Evolutionary conservation across 805 yeast species (phyloP).

Genomic region (Saccharomycodes ludwigii): DNA sequence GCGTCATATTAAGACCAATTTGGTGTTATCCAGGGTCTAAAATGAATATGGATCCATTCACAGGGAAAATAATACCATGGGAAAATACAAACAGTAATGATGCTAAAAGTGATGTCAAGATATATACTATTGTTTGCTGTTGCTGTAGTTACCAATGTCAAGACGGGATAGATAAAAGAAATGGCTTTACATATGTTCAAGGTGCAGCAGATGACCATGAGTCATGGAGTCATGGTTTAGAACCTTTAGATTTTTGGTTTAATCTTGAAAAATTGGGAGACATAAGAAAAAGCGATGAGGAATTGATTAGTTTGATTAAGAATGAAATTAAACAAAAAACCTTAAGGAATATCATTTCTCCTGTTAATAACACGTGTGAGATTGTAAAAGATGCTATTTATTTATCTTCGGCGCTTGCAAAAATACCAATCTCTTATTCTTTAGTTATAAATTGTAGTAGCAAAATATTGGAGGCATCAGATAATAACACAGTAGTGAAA

Average conservation of each 20-base stretch:
- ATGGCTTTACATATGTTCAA: constrained; percentile 58
- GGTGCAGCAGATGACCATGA: constrained; percentile 96
- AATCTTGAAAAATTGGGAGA: constrained; percentile 22
- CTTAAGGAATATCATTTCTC: too few relatives aligned
- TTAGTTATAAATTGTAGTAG: too few relatives aligned
- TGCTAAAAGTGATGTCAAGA: constrained; percentile 22
- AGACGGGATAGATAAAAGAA: constrained; percentile 38
- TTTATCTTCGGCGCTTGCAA: too few relatives aligned
- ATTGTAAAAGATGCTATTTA: too few relatives aligned
- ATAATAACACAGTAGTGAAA: too few relatives aligned
- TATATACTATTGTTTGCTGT: constrained; percentile 32
- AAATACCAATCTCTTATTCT: too few relatives aligned
- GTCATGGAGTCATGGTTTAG: constrained; percentile 55
- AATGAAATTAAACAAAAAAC: too few relatives aligned
- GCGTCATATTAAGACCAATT: constrained; percentile 52
- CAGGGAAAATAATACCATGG: constrained; percentile 24
- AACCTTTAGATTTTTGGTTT: constrained; percentile 47
- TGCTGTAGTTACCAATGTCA: constrained; percentile 53
- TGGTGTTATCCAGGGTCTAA: constrained; percentile 54
- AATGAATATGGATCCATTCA: constrained; percentile 16
- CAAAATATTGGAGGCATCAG: too few relatives aligned
- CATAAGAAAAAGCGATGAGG: constrained; percentile 18
- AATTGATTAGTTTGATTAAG: too few relatives aligned
- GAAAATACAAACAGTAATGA: constrained; percentile 18
- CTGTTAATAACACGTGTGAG: too few relatives aligned